phyloP scores from a whole-genome alignment of 2,329 filamentous ascomycete species.

The Xylariaceae sp. region DNA sequence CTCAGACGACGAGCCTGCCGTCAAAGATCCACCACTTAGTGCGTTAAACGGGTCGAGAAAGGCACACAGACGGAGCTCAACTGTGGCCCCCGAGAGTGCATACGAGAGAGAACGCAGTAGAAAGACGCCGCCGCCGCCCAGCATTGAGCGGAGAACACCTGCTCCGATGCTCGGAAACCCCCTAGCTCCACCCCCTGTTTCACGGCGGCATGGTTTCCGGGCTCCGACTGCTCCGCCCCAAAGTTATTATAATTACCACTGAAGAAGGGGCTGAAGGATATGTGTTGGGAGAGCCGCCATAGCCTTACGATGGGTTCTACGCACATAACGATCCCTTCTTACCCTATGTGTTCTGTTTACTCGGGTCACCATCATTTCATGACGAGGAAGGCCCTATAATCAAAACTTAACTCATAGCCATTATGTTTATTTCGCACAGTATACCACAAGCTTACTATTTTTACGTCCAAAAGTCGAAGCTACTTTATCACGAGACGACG shows the following conservation, averaged over 20 bases:
- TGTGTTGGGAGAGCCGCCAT: background rate
- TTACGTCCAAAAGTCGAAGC: slow-evolving; percentile 12
- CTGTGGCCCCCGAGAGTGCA: slow-evolving; percentile 47
- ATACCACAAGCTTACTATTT: slow-evolving; percentile 12
- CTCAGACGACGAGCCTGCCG: slow-evolving; percentile 62
- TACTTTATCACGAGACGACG: slow-evolving; percentile 27
- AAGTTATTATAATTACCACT: slow-evolving; percentile 30
- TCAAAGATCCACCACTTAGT: slow-evolving; percentile 66
- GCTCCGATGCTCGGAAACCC: slow-evolving; percentile 38
- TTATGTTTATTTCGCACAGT: slow-evolving; percentile 7
- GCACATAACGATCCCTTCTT: no score
- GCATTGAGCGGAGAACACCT: slow-evolving; percentile 48
- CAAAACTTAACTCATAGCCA: no score
- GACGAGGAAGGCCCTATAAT: no score
- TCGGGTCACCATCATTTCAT: no score
- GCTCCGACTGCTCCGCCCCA: slow-evolving; percentile 37
- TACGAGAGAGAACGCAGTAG: slow-evolving; percentile 40
- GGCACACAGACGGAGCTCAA: slow-evolving; percentile 48
- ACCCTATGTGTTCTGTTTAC: no score
- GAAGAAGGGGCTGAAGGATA: slow-evolving; percentile 13
- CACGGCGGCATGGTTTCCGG: slow-evolving; percentile 32
- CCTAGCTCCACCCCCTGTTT: slow-evolving; percentile 32
- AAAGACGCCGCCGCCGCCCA: slow-evolving; percentile 47
- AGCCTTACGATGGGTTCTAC: background rate
- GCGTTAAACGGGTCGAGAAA: slow-evolving; percentile 57